Conservation (phyloP, 2,329 filamentous ascomycete species). For the Pestalotiopsis fici region DNA sequence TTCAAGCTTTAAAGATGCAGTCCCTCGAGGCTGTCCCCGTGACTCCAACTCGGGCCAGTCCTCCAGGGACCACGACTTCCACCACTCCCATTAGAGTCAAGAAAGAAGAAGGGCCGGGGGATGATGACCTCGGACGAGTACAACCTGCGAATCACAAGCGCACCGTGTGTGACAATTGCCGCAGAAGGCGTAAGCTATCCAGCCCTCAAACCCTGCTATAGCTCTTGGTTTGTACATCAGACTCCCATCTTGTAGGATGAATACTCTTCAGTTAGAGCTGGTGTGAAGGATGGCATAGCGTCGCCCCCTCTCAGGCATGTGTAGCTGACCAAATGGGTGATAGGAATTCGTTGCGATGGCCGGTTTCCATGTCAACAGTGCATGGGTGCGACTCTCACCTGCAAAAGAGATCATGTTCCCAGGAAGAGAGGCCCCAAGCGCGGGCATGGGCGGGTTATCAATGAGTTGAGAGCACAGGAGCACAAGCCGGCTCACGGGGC, state of each 20-base stretch:
- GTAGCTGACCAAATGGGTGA: not conserved
- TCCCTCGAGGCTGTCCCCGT: not conserved
- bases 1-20: not conserved
- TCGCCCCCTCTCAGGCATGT: no score
- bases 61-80: not conserved
- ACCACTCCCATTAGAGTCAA: conserved; percentile 5
- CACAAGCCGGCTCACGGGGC: conserved; percentile 34
- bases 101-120: not conserved
- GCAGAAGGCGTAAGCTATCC: conserved; percentile 38
- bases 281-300: no score
- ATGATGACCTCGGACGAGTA: not conserved
- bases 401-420: conserved; percentile 65
- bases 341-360: conserved; percentile 47
- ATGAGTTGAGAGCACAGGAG: conserved; percentile 56
- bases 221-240: not conserved
- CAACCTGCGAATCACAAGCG: conserved; percentile 24
- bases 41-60: not conserved
- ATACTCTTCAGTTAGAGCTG: no score
- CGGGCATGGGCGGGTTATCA: conserved; percentile 63
- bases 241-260: not conserved
- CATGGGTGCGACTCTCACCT: conserved; percentile 57
- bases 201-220: not conserved
- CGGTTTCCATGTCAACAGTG: conserved; percentile 61
- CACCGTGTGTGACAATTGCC: conserved; percentile 47
- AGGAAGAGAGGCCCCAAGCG: conserved; percentile 66